phyloP scores from a whole-genome alignment of 495 filamentous ascomycete species.

The Pyrenopolyporus hunteri region DNA sequence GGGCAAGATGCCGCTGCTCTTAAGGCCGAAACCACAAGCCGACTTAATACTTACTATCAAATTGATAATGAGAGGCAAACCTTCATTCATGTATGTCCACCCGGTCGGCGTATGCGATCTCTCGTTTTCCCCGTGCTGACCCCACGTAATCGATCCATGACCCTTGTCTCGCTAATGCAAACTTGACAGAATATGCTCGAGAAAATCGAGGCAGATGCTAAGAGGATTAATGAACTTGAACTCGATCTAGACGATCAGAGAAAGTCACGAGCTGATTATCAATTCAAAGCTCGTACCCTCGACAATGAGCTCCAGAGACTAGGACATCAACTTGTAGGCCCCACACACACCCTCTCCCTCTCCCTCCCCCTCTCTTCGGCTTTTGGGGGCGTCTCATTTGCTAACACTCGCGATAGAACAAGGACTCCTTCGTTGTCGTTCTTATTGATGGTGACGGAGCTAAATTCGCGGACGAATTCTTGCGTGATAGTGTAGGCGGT shows the following conservation, averaged over 20 bases:
- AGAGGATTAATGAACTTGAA: constrained; percentile 39
- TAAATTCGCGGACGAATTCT: constrained; percentile 43
- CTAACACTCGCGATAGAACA: constrained; percentile 33
- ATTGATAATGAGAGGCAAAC: constrained; percentile 35
- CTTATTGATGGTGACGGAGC: constrained; percentile 45
- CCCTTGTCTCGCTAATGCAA: constrained; percentile 7
- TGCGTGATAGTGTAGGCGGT: constrained; percentile 36
- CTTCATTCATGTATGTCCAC: constrained; percentile 32
- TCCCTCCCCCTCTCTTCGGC: constrained; percentile 10
- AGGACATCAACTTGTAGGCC: constrained; percentile 41
- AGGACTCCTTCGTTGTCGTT: constrained; percentile 41
- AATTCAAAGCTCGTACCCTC: constrained; percentile 25
- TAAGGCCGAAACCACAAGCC: constrained; percentile 14
- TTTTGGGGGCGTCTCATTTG: neutral
- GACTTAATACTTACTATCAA: constrained; percentile 35
- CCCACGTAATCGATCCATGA: neutral
- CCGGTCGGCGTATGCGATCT: neutral
- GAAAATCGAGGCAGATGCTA: constrained; percentile 23
- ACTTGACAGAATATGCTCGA: constrained; percentile 28
- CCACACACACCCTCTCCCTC: too few species aligned
- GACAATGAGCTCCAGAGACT: constrained; percentile 30
- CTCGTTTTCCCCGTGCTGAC: too few species aligned
- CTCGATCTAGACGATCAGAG: constrained; percentile 43
- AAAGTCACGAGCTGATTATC: constrained; percentile 36
- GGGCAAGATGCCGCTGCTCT: constrained; percentile 27